phyloP scores from a whole-genome alignment of 2,329 filamentous ascomycete genomes.

The Cercospora zeina region DNA sequence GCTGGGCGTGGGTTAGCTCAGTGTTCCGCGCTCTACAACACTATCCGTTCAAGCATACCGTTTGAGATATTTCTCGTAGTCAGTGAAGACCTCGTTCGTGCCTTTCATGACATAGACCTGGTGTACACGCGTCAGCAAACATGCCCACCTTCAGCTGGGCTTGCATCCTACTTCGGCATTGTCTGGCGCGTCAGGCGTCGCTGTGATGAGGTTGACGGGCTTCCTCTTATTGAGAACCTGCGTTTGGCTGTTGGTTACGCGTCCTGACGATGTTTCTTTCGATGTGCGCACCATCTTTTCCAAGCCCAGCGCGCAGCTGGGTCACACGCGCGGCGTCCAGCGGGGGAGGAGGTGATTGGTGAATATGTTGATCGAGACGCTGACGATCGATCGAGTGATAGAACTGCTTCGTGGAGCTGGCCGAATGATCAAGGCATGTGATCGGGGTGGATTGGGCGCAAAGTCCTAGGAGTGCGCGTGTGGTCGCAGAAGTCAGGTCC shows the following conservation, averaged over 20 bases:
- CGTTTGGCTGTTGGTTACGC: constrained; percentile 27
- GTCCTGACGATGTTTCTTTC: constrained; percentile 10
- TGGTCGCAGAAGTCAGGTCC: constrained; percentile 14
- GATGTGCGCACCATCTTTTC: constrained; percentile 31
- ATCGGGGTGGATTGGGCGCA: background rate
- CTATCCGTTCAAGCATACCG: constrained; percentile 58
- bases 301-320: constrained; percentile 31
- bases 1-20: constrained; percentile 48
- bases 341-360: constrained; percentile 16
- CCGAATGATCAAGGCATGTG: constrained; percentile 16
- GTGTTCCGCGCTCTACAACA: background rate
- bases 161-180: constrained; percentile 71
- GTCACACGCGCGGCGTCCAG: constrained; percentile 19
- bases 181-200: constrained; percentile 73
- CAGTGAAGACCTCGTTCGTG: constrained; percentile 85
- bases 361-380: constrained; percentile 55
- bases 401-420: background rate
- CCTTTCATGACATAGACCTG: constrained; percentile 90
- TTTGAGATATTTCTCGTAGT: constrained; percentile 83
- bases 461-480: constrained; percentile 14
- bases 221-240: constrained; percentile 97
- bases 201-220: constrained; percentile 78
- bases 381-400: constrained; percentile 6
- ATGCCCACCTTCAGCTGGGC: constrained; percentile 9
- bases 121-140: constrained; percentile 33